A percentile compares a stretch with the other conserved stretches of the same genome.
These are phyloP conservation scores for Lathyrus tuberosus DNA, from an alignment of 306 rosid genomes.

Conservation along the genomic window DNA sequence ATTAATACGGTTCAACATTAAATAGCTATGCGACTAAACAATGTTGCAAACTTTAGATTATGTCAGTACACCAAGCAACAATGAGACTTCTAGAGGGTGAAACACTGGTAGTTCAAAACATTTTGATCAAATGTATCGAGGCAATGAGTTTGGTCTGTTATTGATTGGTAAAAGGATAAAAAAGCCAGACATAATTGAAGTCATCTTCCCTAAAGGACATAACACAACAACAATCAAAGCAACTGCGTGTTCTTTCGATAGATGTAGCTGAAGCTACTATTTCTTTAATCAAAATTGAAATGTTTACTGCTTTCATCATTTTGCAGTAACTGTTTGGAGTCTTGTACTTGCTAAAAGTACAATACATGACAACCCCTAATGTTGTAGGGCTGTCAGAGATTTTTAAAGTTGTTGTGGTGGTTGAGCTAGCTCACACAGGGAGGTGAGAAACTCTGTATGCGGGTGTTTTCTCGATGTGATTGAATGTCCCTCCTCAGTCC, in stretches of 20 bases:
- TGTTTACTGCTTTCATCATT: not conserved
- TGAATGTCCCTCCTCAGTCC: too few relatives aligned
- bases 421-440: too few relatives aligned
- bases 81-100: constrained; percentile 3
- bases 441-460: too few relatives aligned
- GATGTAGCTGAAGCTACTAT: constrained; percentile 24
- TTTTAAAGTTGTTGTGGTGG: too few relatives aligned
- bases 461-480: too few relatives aligned
- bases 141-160: constrained; percentile 20
- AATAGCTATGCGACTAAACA: not conserved
- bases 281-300: constrained; percentile 23
- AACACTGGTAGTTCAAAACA: constrained; percentile 10
- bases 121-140: constrained; percentile 4
- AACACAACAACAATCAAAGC: constrained; percentile 5
- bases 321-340: not conserved
- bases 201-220: constrained; percentile 8
- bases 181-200: constrained; percentile 20
- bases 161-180: constrained; percentile 36
- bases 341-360: too few relatives aligned
- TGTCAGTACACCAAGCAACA: not conserved
- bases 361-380: too few relatives aligned
- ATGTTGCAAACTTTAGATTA: constrained; percentile 11
- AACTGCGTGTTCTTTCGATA: constrained; percentile 1
- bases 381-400: too few relatives aligned
- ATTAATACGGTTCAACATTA: constrained; percentile 9